Percentiles rank a stretch among this genome's conserved stretches.
Conservation (phyloP, 1,284 basidiomycete genomes). For the Ceratobasidium sp. region DNA sequence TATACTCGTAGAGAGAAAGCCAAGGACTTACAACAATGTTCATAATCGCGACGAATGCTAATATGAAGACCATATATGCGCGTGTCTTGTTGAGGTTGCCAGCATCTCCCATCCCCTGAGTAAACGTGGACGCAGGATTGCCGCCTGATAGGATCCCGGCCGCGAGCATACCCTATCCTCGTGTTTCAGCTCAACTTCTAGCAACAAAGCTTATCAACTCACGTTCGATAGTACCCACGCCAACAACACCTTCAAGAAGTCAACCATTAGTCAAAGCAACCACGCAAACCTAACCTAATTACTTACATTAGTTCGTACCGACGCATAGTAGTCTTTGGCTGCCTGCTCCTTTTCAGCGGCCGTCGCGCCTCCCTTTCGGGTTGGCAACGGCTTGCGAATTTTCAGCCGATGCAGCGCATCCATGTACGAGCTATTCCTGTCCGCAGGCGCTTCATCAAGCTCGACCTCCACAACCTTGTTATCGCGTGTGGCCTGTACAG, state of each 20-base stretch:
- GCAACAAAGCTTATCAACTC: constrained; percentile 49
- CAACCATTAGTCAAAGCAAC: constrained; percentile 48
- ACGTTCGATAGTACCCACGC: constrained; percentile 88
- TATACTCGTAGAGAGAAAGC: constrained; percentile 45
- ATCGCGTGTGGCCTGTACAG: constrained; percentile 74
- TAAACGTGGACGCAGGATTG: constrained; percentile 71
- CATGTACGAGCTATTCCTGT: constrained; percentile 90
- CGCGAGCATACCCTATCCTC: constrained; percentile 74
- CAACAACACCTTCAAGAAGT: constrained; percentile 68
- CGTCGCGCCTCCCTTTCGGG: constrained; percentile 52
- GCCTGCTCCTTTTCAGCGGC: constrained; percentile 73
- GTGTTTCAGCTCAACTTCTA: not conserved
- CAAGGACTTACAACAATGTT: constrained; percentile 62
- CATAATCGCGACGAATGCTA: constrained; percentile 80
- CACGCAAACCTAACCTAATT: not conserved
- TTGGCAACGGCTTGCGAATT: constrained; percentile 65
- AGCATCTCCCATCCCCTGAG: constrained; percentile 53
- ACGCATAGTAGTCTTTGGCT: constrained; percentile 89
- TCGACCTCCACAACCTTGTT: constrained; percentile 88
- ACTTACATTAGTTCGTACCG: constrained; percentile 88
- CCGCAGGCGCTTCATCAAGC: constrained; percentile 84
- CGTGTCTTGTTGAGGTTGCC: constrained; percentile 67
- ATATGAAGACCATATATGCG: constrained; percentile 81
- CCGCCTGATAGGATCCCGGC: constrained; percentile 77
- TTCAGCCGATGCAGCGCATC: constrained; percentile 86